Percentiles rank a stretch among this genome's conserved stretches.
Conservation (phyloP, 768 basidiomycete genomes). For the Phylloporus sp. region DNA sequence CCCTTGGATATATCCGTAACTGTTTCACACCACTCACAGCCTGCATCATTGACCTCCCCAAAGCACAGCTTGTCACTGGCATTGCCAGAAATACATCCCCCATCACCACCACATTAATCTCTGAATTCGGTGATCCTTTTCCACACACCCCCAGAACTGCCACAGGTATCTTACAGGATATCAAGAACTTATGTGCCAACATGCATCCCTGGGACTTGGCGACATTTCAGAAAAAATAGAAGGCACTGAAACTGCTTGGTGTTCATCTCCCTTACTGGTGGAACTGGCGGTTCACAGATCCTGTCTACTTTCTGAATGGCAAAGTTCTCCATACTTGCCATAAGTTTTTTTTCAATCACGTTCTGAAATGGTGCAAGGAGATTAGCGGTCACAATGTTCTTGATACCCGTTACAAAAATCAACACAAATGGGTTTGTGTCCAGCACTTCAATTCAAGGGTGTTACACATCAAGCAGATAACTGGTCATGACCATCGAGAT, state of each 20-base stretch:
- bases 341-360: slow-evolving; percentile 14
- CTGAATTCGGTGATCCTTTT: not conserved
- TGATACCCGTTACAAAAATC: not conserved
- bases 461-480: slow-evolving; percentile 11
- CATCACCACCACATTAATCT: not conserved
- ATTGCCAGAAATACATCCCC: slow-evolving; percentile 6
- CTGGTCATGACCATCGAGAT: not conserved
- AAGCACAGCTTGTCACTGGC: slow-evolving; percentile 8
- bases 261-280: not conserved
- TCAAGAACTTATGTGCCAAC: not conserved
- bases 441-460: slow-evolving; percentile 39
- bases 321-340: slow-evolving; percentile 5
- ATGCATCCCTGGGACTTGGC: not conserved
- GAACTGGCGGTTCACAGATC: not conserved
- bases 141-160: not conserved
- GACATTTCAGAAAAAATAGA: not conserved
- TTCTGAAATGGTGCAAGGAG: slow-evolving; percentile 12
- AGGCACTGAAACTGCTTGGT: not conserved
- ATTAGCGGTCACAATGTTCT: not conserved
- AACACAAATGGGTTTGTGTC: slow-evolving; percentile 16
- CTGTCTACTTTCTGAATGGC: not conserved
- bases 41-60: slow-evolving; percentile 17
- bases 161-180: not conserved
- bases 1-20: slow-evolving; percentile 2
- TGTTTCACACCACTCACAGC: slow-evolving; percentile 11